These are phyloP conservation scores for Platanthera guangdongensis DNA, from an alignment of 106 monocot genomes.

Conservation along the genomic window DNA sequence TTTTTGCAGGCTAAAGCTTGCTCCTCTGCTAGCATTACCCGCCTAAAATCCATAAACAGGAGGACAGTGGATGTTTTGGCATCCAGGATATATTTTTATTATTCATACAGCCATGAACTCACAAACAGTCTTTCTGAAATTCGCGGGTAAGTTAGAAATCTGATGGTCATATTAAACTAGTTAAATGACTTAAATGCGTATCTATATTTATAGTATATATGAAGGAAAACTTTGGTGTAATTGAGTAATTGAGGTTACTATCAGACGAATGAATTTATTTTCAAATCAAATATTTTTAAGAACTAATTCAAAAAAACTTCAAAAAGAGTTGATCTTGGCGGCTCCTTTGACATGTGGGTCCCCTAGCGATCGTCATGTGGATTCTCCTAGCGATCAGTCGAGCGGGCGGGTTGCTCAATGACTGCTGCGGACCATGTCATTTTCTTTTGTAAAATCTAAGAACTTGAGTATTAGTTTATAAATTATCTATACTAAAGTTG, in stretches of 20 bases:
- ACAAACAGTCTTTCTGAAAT: slow-evolving; percentile 94
- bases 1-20: slow-evolving; percentile 81
- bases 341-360: too few species aligned
- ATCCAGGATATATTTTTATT: slow-evolving; percentile 84
- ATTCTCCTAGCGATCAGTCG: too few species aligned
- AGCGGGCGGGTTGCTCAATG: too few species aligned
- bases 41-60: slow-evolving; percentile 74
- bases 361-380: too few species aligned
- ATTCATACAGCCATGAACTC: slow-evolving; percentile 81
- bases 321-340: too few species aligned
- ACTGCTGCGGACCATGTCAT: too few species aligned
- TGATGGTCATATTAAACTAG: not conserved
- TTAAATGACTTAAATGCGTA: not conserved
- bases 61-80: slow-evolving; percentile 96
- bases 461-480: not conserved
- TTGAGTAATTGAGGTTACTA: too few species aligned
- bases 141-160: slow-evolving; percentile 65
- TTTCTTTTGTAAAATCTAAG: not conserved
- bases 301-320: too few species aligned
- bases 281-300: too few species aligned
- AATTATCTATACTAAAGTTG: not conserved
- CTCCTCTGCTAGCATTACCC: slow-evolving; percentile 81
- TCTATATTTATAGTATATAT: not conserved
- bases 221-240: too few species aligned
- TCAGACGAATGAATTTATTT: too few species aligned